Evolutionary conservation across 768 basidiomycete species (phyloP), one percentile per base, ranked within the genome.

Genomic region (Fomitopsis pulvina): DNA sequence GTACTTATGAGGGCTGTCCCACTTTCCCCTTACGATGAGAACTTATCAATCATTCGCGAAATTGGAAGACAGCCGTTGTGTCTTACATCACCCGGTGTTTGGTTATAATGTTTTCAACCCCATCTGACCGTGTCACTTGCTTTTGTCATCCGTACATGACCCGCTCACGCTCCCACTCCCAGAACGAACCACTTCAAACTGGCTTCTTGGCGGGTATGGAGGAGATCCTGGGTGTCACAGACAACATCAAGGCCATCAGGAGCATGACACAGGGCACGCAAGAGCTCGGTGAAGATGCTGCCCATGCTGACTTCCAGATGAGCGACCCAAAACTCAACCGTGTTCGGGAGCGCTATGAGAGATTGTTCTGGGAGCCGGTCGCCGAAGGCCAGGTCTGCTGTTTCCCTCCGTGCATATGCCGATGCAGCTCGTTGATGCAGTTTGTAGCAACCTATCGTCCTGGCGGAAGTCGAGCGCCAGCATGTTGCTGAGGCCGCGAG

Each of bases 141-240:
- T n/a, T n/a, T n/a, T n/a, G n/a, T n/a, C n/a, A n/a, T n/a, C n/a
- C n/a, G n/a, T n/a, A n/a, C n/a, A n/a, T n/a, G n/a, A n/a, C n/a
- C n/a, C n/a, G n/a, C n/a, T n/a, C n/a, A n/a, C n/a, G n/a, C n/a
- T n/a, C n/a, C n/a, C 10, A 28, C 29, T 20, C 25, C 25, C 56
- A 90, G 87, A 73, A 71, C 32, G 80, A 80, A 60, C 64, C 69
- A 2, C 60, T 93, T 4, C 92, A 96, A 70, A 86, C 80, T 0
- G 88, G 89, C 8, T 92, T 94, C 66, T 76, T 72, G 6, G 61
- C 65, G 39, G 89, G 85, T 16, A 96, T 96, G 92, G 92, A 96
- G 58, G 67, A 68, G 34, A 64, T 89, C 4, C 72, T 96, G 25
- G 85, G 80, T 32, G 80, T 87, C n/a, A 67, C 64, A 20, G 51